Percentiles rank a stretch among this genome's conserved stretches.
These are phyloP conservation scores for Colletotrichum chrysophilum DNA, from an alignment of 2,329 filamentous ascomycete species.

Conservation along the genomic window DNA sequence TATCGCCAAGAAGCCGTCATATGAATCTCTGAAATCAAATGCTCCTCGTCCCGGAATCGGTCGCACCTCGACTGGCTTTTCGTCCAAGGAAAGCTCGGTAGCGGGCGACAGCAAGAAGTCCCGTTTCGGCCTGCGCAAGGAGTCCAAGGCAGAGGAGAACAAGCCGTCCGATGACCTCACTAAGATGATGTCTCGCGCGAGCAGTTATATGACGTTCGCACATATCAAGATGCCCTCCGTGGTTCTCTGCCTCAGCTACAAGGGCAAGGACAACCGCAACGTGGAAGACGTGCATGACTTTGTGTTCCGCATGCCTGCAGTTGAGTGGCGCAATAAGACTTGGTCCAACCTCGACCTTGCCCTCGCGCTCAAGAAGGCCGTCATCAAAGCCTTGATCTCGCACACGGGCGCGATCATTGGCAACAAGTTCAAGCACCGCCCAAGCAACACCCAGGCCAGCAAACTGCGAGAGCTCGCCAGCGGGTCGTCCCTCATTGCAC, in stretches of 20 bases:
- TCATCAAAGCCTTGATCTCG: slow-evolving; percentile 91
- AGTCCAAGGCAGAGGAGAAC: slow-evolving; percentile 57
- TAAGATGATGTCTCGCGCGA: slow-evolving; percentile 94
- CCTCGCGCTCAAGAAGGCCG: slow-evolving; percentile 89
- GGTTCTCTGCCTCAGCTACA: slow-evolving; percentile 94
- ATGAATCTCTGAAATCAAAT: slow-evolving; percentile 57
- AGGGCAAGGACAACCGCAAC: slow-evolving; percentile 94
- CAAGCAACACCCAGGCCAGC: slow-evolving; percentile 78
- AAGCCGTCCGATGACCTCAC: slow-evolving; percentile 86
- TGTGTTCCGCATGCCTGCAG: slow-evolving; percentile 90
- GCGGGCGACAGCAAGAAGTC: slow-evolving; percentile 49
- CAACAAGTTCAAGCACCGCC: slow-evolving; percentile 94
- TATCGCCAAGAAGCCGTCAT: slow-evolving; percentile 57
- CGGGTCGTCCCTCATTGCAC: slow-evolving; percentile 68
- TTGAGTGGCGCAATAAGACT: slow-evolving; percentile 98
- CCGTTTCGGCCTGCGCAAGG: slow-evolving; percentile 62
- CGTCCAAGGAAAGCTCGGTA: slow-evolving; percentile 44
- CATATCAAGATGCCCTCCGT: slow-evolving; percentile 96
- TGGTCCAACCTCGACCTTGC: slow-evolving; percentile 98
- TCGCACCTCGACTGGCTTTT: slow-evolving; percentile 52
- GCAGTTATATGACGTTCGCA: slow-evolving; percentile 96
- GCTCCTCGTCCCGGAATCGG: slow-evolving; percentile 48
- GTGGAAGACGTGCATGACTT: slow-evolving; percentile 97
- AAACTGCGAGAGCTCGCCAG: slow-evolving; percentile 85
- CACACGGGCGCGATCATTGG: slow-evolving; percentile 96